Percentiles rank a stretch among this genome's conserved stretches.
phyloP scores from a whole-genome alignment of 169 alveolate genomes.

The Eimeria necatrix region DNA sequence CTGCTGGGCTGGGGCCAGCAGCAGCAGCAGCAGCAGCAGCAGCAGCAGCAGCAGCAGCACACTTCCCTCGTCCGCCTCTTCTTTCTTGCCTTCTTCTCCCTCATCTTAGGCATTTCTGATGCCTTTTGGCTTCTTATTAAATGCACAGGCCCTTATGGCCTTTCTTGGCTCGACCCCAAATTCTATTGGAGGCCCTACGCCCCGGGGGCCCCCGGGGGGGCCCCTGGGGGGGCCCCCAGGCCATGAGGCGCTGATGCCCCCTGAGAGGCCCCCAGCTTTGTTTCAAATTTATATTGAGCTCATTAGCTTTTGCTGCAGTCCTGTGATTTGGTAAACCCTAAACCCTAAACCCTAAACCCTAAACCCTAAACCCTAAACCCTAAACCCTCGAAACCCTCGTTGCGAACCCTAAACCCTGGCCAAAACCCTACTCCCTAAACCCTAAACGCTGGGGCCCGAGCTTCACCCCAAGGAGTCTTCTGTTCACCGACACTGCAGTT shows the following conservation, averaged over 20 bases:
- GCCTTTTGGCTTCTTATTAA: slow-evolving; percentile 65
- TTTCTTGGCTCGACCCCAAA: slow-evolving; percentile 75
- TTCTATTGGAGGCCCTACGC: slow-evolving; percentile 74
- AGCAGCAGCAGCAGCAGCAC: slow-evolving; percentile 16
- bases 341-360: too few species aligned
- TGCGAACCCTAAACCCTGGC: background rate
- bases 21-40: background rate
- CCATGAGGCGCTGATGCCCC: slow-evolving; percentile 1
- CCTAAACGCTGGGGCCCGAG: background rate
- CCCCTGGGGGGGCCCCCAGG: slow-evolving; percentile 1
- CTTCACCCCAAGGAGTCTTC: too few species aligned
- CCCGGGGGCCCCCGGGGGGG: slow-evolving; percentile 5
- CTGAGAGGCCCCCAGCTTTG: slow-evolving; percentile 61
- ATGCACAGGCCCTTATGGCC: slow-evolving; percentile 80
- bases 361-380: too few species aligned
- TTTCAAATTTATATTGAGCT: slow-evolving; percentile 68
- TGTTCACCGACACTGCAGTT: too few species aligned
- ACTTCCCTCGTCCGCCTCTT: slow-evolving; percentile 12
- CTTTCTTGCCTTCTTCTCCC: slow-evolving; percentile 44
- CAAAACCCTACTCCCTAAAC: background rate
- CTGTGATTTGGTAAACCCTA: slow-evolving; percentile 67
- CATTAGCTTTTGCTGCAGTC: slow-evolving; percentile 60
- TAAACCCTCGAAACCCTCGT: too few species aligned
- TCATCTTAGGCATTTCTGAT: slow-evolving; percentile 70
- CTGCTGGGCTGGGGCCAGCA: slow-evolving; percentile 42